Base-by-base conservation (phyloP, 495 filamentous ascomycete species). In the Podospora sp. region DNA sequence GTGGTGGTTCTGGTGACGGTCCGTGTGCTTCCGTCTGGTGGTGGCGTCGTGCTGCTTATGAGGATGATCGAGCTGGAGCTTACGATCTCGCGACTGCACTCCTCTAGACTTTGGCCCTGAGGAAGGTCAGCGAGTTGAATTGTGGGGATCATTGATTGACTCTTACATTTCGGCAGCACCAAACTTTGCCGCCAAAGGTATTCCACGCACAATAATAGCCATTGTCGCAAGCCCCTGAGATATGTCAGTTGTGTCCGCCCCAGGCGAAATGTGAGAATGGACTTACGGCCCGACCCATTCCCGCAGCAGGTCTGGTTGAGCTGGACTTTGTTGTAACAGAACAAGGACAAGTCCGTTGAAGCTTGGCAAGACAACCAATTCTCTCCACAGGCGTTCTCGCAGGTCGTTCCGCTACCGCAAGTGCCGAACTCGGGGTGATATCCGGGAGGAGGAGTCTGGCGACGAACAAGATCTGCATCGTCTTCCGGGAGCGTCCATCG, bases 371-470 rank as follows among this genome's bases (percentile, higher is more conserved):
- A 70, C 21, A 65, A 9, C 70, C 71, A 77, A 49, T 75, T 70
- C 0, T 49, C 33, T 0, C 75, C 75, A 57, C 75, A 77, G 1
- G 75, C 73, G 29, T 76, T 65, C 33, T 75, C 67, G 20, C 74
- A 76, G 2, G 67, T 73, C 18, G 68, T 72, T 0, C 75, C 75
- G 51, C 60, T 71, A 5, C 72, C 71, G 26, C 73, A 75, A 6
- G 66, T 51, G 2, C 75, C 75, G 50, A 77, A 77, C 63, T 77
- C 73, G 29, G 75, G 75, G 52, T 71, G 67, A 29, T 77, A 77
- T 0, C 75, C 75, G 0, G 74, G 70, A 1, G 65, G 68, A 0
- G 70, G 57, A 3, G 65, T 63, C 36, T 76, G 73, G 6, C 73
- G 73, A 26, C 73, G 69, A 22, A 26, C n/a, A 20, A 73, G 14